Conservation (phyloP, 192 early-diverging fungal species). For the Linnemannia zychae region DNA sequence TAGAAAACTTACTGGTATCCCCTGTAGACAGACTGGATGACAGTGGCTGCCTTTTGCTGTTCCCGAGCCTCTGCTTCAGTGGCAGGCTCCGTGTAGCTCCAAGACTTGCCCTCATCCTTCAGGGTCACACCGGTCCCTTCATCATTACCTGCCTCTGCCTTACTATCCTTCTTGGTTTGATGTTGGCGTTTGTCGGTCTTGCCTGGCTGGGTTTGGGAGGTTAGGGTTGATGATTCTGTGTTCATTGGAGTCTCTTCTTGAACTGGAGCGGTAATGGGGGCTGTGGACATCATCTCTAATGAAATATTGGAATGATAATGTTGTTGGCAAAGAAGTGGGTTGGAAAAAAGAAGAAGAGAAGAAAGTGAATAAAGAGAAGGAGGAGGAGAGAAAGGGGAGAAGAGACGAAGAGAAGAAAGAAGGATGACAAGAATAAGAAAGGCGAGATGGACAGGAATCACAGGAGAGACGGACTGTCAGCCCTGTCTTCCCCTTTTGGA, state of each 20-base stretch:
- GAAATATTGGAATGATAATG: not conserved
- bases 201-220: not conserved
- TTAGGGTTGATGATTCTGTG: not conserved
- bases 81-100: not conserved
- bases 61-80: conserved; percentile 8
- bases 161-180: not conserved
- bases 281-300: not conserved
- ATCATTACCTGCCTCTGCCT: not conserved
- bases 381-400: not conserved
- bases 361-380: not conserved
- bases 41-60: conserved; percentile 24
- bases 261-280: not conserved
- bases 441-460: conserved; percentile 21
- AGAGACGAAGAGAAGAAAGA: not conserved
- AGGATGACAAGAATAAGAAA: not conserved
- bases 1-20: conserved; percentile 38
- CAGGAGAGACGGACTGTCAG: not conserved
- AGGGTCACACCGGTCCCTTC: not conserved
- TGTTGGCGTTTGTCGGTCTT: not conserved
- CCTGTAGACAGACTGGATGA: conserved; percentile 42
- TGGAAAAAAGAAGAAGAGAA: not conserved
- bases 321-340: not conserved
- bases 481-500: not conserved
- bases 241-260: not conserved
- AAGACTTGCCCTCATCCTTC: not conserved